Conservation (phyloP, 2,329 filamentous ascomycete genomes). For the Colletotrichum sp. region DNA sequence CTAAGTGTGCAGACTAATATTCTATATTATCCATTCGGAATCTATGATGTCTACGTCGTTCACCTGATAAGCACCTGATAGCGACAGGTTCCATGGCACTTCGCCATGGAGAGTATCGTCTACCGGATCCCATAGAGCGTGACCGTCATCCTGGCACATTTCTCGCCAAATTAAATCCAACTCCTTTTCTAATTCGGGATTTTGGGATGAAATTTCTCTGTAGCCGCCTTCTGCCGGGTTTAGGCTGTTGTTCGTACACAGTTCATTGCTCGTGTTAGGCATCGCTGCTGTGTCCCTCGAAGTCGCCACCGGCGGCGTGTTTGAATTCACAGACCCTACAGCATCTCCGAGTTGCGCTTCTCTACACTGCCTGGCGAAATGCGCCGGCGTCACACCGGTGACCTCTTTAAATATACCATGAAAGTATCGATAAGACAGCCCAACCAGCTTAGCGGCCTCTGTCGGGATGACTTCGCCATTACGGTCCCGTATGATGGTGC, state of each 20-base stretch:
- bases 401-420: neutral
- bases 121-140: neutral
- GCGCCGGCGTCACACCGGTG: neutral
- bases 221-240: neutral
- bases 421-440: neutral
- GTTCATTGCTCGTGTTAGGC: neutral
- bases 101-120: neutral
- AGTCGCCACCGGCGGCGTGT: neutral
- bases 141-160: neutral
- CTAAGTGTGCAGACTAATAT: neutral
- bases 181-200: neutral
- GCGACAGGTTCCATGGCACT: neutral
- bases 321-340: neutral
- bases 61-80: neutral
- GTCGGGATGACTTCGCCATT: neutral
- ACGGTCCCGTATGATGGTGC: neutral
- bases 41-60: neutral
- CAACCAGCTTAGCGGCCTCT: neutral
- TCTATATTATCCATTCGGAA: neutral
- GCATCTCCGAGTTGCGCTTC: neutral
- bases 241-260: neutral
- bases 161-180: neutral
- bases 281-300: neutral
- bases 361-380: neutral
- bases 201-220: neutral